These are phyloP conservation scores for Penicillium lagena DNA, from an alignment of 495 filamentous ascomycete species.

Conservation along the genomic window DNA sequence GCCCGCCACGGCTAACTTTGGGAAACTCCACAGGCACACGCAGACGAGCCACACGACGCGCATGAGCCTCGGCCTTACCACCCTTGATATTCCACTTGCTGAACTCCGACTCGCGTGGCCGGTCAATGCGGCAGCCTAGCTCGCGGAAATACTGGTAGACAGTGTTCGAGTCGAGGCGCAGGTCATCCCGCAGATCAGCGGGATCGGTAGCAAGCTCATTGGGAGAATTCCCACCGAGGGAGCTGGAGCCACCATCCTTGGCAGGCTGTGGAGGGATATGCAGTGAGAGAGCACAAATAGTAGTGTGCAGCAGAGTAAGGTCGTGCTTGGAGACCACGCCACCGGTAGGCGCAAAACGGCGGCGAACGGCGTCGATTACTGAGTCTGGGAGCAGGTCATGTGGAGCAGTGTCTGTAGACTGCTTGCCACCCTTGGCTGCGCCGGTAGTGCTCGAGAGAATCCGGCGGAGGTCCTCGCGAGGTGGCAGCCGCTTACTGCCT, in stretches of 20 bases:
- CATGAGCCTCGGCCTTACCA: slow-evolving; percentile 53
- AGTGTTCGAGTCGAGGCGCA: slow-evolving; percentile 64
- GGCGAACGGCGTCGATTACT: slow-evolving; percentile 60
- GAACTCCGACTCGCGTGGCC: slow-evolving; percentile 37
- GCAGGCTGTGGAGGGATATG: slow-evolving; percentile 37
- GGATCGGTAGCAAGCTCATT: slow-evolving; percentile 77
- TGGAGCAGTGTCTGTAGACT: slow-evolving; percentile 2
- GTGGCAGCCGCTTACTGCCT: slow-evolving; percentile 33
- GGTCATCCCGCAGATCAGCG: slow-evolving; percentile 67
- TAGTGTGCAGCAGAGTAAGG: slow-evolving; percentile 57
- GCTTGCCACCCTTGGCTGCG: slow-evolving; percentile 3
- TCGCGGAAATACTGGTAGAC: slow-evolving; percentile 64
- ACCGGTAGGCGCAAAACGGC: slow-evolving; percentile 58
- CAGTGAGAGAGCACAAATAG: slow-evolving; percentile 60
- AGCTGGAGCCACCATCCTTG: slow-evolving; percentile 36
- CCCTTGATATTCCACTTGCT: slow-evolving; percentile 39
- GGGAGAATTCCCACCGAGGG: slow-evolving; percentile 48
- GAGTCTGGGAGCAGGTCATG: slow-evolving; percentile 43
- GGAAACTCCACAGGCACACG: slow-evolving; percentile 81
- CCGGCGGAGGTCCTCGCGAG: slow-evolving; percentile 33
- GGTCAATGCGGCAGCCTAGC: slow-evolving; percentile 59
- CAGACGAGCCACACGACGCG: slow-evolving; percentile 61
- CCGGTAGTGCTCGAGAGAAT: slow-evolving; percentile 32
- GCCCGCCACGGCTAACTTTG: slow-evolving; percentile 43
- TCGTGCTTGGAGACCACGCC: slow-evolving; percentile 56